A percentile compares a stretch with the other conserved stretches of the same genome.
phyloP scores from a whole-genome alignment of 805 yeast species.

The Starmerella stigmatis region DNA sequence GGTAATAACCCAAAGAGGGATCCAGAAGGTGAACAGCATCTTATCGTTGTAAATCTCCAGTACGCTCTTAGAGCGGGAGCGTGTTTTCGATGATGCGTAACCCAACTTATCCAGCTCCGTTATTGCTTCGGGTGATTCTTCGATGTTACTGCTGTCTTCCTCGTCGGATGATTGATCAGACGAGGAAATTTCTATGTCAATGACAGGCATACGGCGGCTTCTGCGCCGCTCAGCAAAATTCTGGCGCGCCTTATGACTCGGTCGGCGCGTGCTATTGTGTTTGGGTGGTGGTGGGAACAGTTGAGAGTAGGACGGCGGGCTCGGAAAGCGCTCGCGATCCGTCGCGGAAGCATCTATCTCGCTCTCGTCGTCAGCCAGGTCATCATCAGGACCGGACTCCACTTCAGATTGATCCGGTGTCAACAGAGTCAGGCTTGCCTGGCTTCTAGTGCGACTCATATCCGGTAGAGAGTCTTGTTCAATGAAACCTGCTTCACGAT shows the following conservation, averaged over 20 bases:
- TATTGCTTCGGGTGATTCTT: neutral
- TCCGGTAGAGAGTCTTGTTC: neutral
- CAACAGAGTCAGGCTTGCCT: neutral
- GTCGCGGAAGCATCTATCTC: neutral
- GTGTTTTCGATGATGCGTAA: conserved; percentile 1
- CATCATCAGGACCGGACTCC: neutral
- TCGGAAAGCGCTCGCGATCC: conserved; percentile 7
- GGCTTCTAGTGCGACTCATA: neutral
- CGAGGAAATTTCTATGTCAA: conserved; percentile 12
- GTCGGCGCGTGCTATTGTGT: neutral
- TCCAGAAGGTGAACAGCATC: conserved; percentile 83
- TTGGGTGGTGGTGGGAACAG: conserved; percentile 11
- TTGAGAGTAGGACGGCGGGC: conserved; percentile 19
- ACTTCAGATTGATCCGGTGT: neutral
- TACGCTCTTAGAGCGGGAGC: conserved; percentile 34
- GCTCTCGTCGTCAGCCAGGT: neutral
- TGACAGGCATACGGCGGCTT: conserved; percentile 2
- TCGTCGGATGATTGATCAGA: conserved; percentile 16
- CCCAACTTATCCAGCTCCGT: too few species aligned
- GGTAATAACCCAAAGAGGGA: conserved; percentile 51
- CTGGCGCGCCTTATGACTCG: neutral
- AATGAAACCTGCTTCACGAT: conserved; percentile 1
- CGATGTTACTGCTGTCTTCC: conserved; percentile 17
- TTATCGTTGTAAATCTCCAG: conserved; percentile 55
- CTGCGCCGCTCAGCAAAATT: neutral